Percentiles rank a stretch among this genome's conserved stretches.
These are phyloP conservation scores for Boletus rufocinnamomeus DNA, from an alignment of 768 basidiomycete genomes.

Conservation along the genomic window DNA sequence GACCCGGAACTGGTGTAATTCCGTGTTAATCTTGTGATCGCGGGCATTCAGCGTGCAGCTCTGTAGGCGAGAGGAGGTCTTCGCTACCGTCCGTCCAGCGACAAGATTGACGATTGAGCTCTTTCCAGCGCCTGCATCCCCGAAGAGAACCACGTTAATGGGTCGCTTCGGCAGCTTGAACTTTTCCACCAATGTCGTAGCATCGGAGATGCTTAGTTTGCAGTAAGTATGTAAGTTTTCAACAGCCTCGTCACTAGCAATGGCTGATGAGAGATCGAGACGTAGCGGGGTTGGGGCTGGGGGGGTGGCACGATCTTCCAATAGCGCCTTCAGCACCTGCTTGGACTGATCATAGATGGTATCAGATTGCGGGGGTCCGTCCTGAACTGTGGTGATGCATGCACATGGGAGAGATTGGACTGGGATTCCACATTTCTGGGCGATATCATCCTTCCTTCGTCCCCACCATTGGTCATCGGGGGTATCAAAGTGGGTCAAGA, in stretches of 20 bases:
- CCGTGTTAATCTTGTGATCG: conserved; percentile 27
- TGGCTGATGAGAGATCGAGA: conserved; percentile 21
- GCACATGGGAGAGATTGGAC: conserved; percentile 11
- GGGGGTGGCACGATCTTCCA: conserved; percentile 9
- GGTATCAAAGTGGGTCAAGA: conserved; percentile 41
- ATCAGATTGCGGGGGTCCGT: background rate
- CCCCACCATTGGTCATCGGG: conserved; percentile 42
- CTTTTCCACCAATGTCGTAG: conserved; percentile 13
- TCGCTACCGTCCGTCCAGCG: conserved; percentile 24
- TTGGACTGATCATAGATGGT: conserved; percentile 16
- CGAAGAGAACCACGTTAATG: conserved; percentile 40
- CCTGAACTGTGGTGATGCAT: conserved; percentile 25
- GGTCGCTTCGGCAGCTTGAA: conserved; percentile 17
- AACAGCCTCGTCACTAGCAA: background rate
- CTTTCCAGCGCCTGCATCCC: conserved; percentile 43
- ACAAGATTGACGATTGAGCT: conserved; percentile 45
- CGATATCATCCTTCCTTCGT: conserved; percentile 29
- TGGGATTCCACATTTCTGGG: conserved; percentile 15
- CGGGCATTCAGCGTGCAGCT: conserved; percentile 38
- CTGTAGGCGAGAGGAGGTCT: conserved; percentile 24
- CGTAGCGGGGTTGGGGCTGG: conserved; percentile 14
- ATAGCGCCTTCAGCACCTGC: conserved; percentile 12
- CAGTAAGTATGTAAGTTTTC: conserved; percentile 18
- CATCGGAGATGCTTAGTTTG: conserved; percentile 14
- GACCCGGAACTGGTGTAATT: conserved; percentile 23